Percentiles rank a stretch among this genome's conserved stretches.
These are phyloP conservation scores for Chara braunii DNA, from an alignment of 139 green algal genomes.

Conservation along the genomic window DNA sequence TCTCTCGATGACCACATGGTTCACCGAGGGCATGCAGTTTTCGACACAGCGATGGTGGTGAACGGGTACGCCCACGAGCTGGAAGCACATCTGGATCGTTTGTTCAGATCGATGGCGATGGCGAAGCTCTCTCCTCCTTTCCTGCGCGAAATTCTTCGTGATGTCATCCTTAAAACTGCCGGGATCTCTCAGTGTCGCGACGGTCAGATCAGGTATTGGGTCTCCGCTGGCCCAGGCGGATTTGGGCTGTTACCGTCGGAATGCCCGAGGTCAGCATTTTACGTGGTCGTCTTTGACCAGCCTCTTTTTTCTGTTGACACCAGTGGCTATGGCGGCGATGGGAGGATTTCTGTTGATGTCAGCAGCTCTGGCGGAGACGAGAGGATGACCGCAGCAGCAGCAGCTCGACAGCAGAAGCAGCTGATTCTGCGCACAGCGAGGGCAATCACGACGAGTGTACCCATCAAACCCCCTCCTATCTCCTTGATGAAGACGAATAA, in stretches of 20 bases:
- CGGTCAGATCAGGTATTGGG: slow-evolving; percentile 40
- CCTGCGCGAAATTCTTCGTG: slow-evolving; percentile 8
- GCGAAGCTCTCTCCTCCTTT: slow-evolving; percentile 29
- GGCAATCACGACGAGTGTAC: slow-evolving; percentile 28
- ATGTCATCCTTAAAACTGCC: slow-evolving; percentile 20
- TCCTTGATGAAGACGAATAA: slow-evolving; percentile 39
- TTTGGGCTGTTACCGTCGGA: no score
- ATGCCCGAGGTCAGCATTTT: no score
- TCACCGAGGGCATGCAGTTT: slow-evolving; percentile 73
- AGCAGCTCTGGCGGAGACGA: no score
- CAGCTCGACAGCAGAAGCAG: no score
- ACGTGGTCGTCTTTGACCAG: no score
- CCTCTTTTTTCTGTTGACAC: no score
- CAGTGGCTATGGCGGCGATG: no score
- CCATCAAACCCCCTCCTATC: slow-evolving; percentile 40
- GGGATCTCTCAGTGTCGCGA: no score
- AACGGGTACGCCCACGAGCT: slow-evolving; percentile 41
- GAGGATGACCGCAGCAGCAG: no score
- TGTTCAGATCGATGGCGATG: slow-evolving; percentile 16
- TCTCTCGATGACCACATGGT: slow-evolving; percentile 82
- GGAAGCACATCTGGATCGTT: slow-evolving; percentile 39
- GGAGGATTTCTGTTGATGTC: no score
- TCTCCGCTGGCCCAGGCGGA: slow-evolving; percentile 32
- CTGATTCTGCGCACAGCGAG: no score
- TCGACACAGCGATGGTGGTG: slow-evolving; percentile 56